phyloP scores from a whole-genome alignment of 2,329 filamentous ascomycete genomes.

The Nemania sp. region DNA sequence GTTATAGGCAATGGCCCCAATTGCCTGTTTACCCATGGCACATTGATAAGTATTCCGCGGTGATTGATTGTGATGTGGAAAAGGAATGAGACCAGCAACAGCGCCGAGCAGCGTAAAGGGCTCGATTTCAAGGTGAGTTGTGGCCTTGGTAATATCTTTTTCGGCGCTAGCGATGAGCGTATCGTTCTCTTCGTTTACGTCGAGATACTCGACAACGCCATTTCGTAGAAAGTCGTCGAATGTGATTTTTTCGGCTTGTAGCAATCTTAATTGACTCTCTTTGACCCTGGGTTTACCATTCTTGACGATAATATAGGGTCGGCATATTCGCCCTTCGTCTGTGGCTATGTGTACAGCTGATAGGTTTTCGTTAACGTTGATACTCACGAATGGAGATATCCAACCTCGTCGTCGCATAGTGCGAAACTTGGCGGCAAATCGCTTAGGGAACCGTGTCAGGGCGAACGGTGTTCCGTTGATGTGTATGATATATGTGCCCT shows the following conservation, averaged over 20 bases:
- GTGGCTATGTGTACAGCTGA: slow-evolving; percentile 93
- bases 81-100: slow-evolving; percentile 94
- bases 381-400: slow-evolving; percentile 94
- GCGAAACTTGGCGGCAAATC: slow-evolving; percentile 83
- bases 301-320: slow-evolving; percentile 93
- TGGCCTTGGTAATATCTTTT: slow-evolving; percentile 76
- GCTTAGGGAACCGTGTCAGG: slow-evolving; percentile 80
- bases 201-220: slow-evolving; percentile 92
- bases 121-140: slow-evolving; percentile 96
- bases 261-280: slow-evolving; percentile 73
- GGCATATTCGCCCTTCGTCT: slow-evolving; percentile 94
- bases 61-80: slow-evolving; percentile 98
- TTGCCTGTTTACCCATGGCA: slow-evolving; percentile 99
- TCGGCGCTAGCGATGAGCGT: slow-evolving; percentile 91
- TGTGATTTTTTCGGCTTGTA: slow-evolving; percentile 80
- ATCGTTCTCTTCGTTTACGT: slow-evolving; percentile 98
- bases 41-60: slow-evolving; percentile 98
- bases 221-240: slow-evolving; percentile 94
- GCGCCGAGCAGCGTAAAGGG: slow-evolving; percentile 96
- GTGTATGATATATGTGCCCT: slow-evolving; percentile 86
- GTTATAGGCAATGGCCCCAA: slow-evolving; percentile 96
- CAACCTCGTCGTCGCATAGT: slow-evolving; percentile 85
- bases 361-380: slow-evolving; percentile 93
- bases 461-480: slow-evolving; percentile 95
- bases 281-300: slow-evolving; percentile 82